Base-by-base conservation (phyloP, 1,284 basidiomycete genomes). In the Leccinum pachyderme region DNA sequence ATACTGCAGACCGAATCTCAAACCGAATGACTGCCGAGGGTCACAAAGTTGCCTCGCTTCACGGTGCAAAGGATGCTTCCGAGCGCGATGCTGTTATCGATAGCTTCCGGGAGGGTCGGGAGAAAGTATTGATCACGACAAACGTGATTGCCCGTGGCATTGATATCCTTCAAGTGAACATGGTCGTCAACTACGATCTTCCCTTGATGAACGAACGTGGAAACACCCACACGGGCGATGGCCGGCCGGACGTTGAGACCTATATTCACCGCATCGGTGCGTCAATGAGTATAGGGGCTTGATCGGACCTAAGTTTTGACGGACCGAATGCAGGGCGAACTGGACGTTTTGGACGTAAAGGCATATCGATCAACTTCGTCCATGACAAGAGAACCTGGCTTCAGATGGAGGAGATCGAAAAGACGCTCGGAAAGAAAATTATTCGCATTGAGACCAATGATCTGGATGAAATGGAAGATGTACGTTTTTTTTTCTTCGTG, bases 91-190 rank as follows among this genome's bases (percentile, higher is more conserved):
- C 82, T 37, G 89, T 96, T 61, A 96, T 99, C 67, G 95, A 98
- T 70, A 86, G 86, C 27, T 99, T 99, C 86, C 83, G 97, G 50
- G 89, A 97, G 64, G 97, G 97, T 56, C 89, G 89, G 70, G 93
- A 94, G 72, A 99, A 99, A 75, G 96, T 98, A 41, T 78, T 99
- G 61, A 99, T 99, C 71, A 98, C 97, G 52, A 99, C 97, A 52
- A 99, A 99, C 73, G 97, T 99, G 64, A 91, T 99, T 62, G 95
- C 97, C 8, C 87, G 97, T 35, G 97, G 97, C 47, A 99, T 99
- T 77, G 97, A 99, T 70, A 98, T 99, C 66, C 81, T 94, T 61
- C 96, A 98, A 77, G 97, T 99, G 61, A 99, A 98, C 77, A 95
- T 98, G 92, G 94, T 97, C 22, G 91, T 96, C 69, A 98, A 99